Percentiles rank a stretch among this genome's conserved stretches.
phyloP scores from a whole-genome alignment of 768 basidiomycete genomes.

The Steccherinum ochraceum region DNA sequence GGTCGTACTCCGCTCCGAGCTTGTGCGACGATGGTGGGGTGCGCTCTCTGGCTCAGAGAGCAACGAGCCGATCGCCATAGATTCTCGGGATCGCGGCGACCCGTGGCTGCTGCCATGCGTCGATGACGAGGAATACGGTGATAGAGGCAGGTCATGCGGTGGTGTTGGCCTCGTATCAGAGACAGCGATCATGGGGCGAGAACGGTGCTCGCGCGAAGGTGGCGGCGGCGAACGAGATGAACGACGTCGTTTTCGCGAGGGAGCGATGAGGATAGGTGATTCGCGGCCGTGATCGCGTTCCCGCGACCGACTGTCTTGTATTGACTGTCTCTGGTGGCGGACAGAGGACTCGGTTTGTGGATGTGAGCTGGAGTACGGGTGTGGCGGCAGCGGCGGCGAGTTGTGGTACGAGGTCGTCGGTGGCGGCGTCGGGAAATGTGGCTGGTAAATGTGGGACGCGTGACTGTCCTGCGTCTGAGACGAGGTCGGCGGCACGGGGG shows the following conservation, averaged over 20 bases:
- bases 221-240: constrained; percentile 51
- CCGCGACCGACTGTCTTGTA: constrained; percentile 12
- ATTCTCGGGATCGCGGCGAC: constrained; percentile 64
- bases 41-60: constrained; percentile 30
- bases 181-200: constrained; percentile 14
- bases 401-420: constrained; percentile 20
- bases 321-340: constrained; percentile 23
- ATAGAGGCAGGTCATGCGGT: constrained; percentile 49
- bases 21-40: constrained; percentile 8
- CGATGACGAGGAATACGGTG: constrained; percentile 67
- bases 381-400: constrained; percentile 14
- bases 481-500: constrained; percentile 2
- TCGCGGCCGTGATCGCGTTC: not conserved
- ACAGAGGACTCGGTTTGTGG: not conserved
- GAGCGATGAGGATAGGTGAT: not conserved
- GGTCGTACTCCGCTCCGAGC: constrained; percentile 15
- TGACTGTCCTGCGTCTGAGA: constrained; percentile 1
- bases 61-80: constrained; percentile 78
- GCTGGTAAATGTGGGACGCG: not conserved
- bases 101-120: constrained; percentile 57
- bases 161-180: constrained; percentile 26
- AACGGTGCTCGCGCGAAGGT: constrained; percentile 4
- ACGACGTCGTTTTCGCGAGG: constrained; percentile 51
- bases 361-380: constrained; percentile 23
- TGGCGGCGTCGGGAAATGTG: constrained; percentile 19